Percentiles rank a stretch among this genome's conserved stretches.
These are phyloP conservation scores for Coemansia sp. DNA, from an alignment of 371 early-diverging fungal species.

Conservation along the genomic window DNA sequence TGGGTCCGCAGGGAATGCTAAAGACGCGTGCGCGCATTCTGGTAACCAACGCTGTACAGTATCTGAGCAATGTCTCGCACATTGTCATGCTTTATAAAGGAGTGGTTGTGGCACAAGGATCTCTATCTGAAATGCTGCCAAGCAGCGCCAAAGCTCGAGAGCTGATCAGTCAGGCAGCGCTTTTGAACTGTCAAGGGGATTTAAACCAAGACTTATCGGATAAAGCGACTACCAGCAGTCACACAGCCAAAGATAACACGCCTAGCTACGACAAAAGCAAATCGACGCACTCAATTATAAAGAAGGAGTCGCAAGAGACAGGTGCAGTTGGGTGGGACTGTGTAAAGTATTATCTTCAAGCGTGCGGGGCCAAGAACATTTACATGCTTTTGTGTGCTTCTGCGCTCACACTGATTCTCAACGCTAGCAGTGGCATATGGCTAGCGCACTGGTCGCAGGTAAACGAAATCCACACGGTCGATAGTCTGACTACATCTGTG, in stretches of 20 bases:
- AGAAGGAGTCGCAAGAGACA: conserved; percentile 71
- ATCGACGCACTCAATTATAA: conserved; percentile 53
- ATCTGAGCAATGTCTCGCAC: conserved; percentile 66
- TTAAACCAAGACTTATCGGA: neutral
- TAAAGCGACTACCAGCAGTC: neutral
- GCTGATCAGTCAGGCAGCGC: neutral
- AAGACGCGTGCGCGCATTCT: conserved; percentile 75
- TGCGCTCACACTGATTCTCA: conserved; percentile 28
- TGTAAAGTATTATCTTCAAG: conserved; percentile 73
- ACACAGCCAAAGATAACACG: neutral
- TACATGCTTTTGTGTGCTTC: conserved; percentile 23
- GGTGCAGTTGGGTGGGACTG: conserved; percentile 73
- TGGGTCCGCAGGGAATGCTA: conserved; percentile 82
- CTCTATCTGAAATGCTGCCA: conserved; percentile 44
- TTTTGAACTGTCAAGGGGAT: no score
- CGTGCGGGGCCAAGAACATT: conserved; percentile 58
- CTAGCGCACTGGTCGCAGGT: conserved; percentile 64
- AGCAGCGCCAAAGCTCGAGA: neutral
- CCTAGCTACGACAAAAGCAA: neutral
- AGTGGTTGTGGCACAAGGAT: conserved; percentile 76
- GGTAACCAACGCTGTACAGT: conserved; percentile 87
- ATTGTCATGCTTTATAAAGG: conserved; percentile 53
- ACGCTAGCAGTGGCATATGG: conserved; percentile 65
- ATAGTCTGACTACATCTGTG: conserved; percentile 11
- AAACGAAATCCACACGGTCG: neutral